These are phyloP conservation scores for Turnera subulata DNA, from an alignment of 345 rosid species.

Conservation along the genomic window DNA sequence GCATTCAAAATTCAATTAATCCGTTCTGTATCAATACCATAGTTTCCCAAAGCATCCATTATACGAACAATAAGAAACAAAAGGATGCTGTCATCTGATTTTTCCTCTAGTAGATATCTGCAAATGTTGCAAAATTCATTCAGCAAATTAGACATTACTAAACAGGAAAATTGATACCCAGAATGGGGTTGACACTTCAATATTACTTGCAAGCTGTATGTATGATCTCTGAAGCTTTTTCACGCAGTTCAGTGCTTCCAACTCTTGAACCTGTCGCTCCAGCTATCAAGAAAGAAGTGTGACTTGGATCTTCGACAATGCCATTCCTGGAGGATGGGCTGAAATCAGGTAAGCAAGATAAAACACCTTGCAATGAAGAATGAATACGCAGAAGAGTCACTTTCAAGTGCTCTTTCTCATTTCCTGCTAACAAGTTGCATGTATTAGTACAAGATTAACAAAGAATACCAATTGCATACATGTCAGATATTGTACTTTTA, in stretches of 20 bases:
- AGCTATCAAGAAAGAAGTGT: constrained; percentile 74
- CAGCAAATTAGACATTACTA: constrained; percentile 12
- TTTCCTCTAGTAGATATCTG: constrained; percentile 85
- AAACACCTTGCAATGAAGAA: constrained; percentile 94
- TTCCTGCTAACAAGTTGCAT: constrained; percentile 56
- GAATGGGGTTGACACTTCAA: constrained; percentile 17
- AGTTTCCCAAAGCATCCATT: constrained; percentile 92
- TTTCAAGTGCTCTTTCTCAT: constrained; percentile 93
- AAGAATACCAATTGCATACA: not conserved
- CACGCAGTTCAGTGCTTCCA: constrained; percentile 80
- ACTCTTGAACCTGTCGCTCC: constrained; percentile 90
- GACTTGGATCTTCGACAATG: constrained; percentile 44
- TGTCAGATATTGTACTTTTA: constrained; percentile 15
- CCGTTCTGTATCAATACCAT: constrained; percentile 49
- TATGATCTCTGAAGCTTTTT: constrained; percentile 75
- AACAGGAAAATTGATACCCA: constrained; percentile 2
- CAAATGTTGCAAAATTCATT: constrained; percentile 23
- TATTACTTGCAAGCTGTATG: constrained; percentile 89
- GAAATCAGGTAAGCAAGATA: constrained; percentile 98
- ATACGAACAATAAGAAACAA: constrained; percentile 79
- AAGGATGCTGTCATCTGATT: constrained; percentile 97
- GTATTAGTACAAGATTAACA: constrained; percentile 6
- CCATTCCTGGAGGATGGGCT: constrained; percentile 69
- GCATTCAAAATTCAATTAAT: constrained; percentile 19
- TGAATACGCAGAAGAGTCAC: constrained; percentile 96